Conservation (phyloP, 2,329 filamentous ascomycete genomes). For the Pestalotiopsis sp. region DNA sequence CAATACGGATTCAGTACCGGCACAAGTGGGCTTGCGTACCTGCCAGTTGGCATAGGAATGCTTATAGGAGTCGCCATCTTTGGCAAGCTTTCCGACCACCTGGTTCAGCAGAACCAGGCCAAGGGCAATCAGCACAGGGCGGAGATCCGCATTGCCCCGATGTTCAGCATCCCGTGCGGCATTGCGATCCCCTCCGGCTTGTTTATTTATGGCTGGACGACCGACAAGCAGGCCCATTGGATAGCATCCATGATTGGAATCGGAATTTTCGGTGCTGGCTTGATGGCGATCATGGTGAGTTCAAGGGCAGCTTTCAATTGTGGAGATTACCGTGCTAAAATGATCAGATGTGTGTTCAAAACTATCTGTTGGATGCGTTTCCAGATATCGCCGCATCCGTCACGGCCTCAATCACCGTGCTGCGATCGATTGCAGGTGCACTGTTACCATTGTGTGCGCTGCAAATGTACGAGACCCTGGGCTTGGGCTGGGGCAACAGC, state of each 20-base stretch:
- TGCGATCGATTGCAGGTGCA: constrained; percentile 52
- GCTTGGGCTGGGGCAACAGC: constrained; percentile 45
- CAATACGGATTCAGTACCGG: constrained; percentile 39
- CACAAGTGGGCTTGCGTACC: constrained; percentile 38
- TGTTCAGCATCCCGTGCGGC: constrained; percentile 38
- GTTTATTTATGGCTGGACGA: constrained; percentile 52
- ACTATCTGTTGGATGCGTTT: too few species aligned
- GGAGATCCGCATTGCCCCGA: constrained; percentile 17
- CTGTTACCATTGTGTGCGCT: constrained; percentile 55
- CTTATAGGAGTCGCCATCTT: constrained; percentile 36
- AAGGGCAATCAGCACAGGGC: constrained; percentile 24
- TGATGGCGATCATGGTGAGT: too few species aligned
- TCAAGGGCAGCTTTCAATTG: too few species aligned
- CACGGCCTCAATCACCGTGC: constrained; percentile 58
- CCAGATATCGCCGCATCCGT: constrained; percentile 36
- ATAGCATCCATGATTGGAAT: constrained; percentile 42
- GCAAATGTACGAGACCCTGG: constrained; percentile 49
- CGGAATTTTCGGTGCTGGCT: too few species aligned
- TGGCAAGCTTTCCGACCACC: constrained; percentile 31
- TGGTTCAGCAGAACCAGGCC: constrained; percentile 39
- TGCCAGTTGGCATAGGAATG: constrained; percentile 26
- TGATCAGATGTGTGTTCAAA: too few species aligned
- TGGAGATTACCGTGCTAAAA: too few species aligned
- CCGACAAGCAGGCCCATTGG: constrained; percentile 47
- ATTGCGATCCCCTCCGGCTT: constrained; percentile 41